A percentile compares a stretch with the other conserved stretches of the same genome.
Conservation (phyloP, 257 asterid species). For the Cordia subcordata region DNA sequence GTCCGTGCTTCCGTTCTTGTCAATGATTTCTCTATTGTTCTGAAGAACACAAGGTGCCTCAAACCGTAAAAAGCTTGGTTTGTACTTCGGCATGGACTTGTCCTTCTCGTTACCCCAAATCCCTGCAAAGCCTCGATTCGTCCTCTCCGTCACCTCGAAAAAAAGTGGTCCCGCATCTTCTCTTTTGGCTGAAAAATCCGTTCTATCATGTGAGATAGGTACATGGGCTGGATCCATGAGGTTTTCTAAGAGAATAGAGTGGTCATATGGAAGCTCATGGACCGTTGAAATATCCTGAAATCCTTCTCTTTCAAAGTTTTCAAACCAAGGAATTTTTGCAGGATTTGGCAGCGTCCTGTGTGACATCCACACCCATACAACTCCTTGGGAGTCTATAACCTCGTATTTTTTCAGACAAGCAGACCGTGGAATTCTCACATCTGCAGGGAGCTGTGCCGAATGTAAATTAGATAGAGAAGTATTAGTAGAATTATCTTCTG, state of each 20-base stretch:
- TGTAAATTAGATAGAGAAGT: conserved; percentile 5
- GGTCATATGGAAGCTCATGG: conserved; percentile 96
- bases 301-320: conserved; percentile 63
- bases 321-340: conserved; percentile 77
- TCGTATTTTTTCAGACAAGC: conserved; percentile 70
- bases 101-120: conserved; percentile 74
- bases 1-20: conserved; percentile 47
- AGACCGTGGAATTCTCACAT: conserved; percentile 79
- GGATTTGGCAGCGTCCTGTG: conserved; percentile 54
- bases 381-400: conserved; percentile 84
- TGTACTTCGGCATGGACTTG: conserved; percentile 40
- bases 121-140: conserved; percentile 84
- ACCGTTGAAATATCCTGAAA: conserved; percentile 64
- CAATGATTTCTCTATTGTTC: conserved; percentile 59
- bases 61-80: conserved; percentile 53
- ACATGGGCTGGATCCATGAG: conserved; percentile 99
- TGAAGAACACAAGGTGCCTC: conserved; percentile 88
- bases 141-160: conserved; percentile 73
- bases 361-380: conserved; percentile 96
- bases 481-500: background rate
- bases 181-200: conserved; percentile 77
- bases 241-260: conserved; percentile 88
- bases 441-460: conserved; percentile 50
- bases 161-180: conserved; percentile 75
- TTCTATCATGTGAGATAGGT: conserved; percentile 89